Conservation (phyloP, 148 eudicot genomes). For the Agrostemma githago region DNA sequence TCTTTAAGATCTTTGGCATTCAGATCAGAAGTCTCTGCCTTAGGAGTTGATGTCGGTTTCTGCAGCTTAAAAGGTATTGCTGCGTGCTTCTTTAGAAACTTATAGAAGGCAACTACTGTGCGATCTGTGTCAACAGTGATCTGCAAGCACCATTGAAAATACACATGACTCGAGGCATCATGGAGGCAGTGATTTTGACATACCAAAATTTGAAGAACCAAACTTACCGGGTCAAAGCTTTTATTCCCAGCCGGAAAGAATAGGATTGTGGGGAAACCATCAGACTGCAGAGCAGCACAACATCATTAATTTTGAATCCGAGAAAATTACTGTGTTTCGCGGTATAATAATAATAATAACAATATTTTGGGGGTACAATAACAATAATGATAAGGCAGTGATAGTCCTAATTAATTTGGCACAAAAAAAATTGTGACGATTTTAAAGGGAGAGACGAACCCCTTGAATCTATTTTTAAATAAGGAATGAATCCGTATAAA, state of each 20-base stretch:
- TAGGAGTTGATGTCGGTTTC: conserved; percentile 41
- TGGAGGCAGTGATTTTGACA: not conserved
- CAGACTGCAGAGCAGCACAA: conserved; percentile 44
- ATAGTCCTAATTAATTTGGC: not conserved
- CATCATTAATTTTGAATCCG: not conserved
- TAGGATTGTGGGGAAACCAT: conserved; percentile 87
- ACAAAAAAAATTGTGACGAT: not conserved
- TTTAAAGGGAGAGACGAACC: not conserved
- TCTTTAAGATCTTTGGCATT: conserved; percentile 43
- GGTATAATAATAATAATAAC: not conserved
- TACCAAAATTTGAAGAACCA: not conserved
- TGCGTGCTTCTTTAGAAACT: conserved; percentile 72
- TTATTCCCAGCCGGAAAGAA: conserved; percentile 91
- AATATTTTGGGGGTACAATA: too few relatives aligned
- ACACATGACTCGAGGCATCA: not conserved
- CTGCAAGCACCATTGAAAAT: conserved; percentile 31
- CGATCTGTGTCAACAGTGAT: conserved; percentile 63
- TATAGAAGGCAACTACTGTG: conserved; percentile 70
- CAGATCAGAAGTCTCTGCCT: conserved; percentile 31
- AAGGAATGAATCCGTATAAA: not conserved
- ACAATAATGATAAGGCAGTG: not conserved
- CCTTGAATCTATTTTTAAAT: not conserved
- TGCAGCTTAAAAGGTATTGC: conserved; percentile 67
- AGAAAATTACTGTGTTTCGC: not conserved
- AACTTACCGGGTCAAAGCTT: conserved; percentile 74